Base-by-base conservation (phyloP, 306 rosid species). In the Ziziphus jujuba region DNA sequence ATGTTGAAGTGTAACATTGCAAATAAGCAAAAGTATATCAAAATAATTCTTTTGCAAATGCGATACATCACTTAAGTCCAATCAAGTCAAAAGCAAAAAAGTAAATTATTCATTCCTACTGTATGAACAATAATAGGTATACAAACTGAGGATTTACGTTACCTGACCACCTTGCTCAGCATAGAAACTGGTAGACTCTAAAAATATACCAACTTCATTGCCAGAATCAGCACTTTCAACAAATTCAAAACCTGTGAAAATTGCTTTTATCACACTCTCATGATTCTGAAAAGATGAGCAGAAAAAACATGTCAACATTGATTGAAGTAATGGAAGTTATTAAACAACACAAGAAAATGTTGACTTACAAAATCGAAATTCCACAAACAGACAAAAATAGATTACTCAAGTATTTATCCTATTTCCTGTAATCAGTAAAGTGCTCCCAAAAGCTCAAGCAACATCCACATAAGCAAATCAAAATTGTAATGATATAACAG, bases 101-200 rank as follows among this genome's bases (percentile, higher is more conserved):
- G 2, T 3, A 7, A 33, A 14, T 60, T n/a, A 7, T 17, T n/a
- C 22, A 17, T 44, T 15, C 16, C n/a, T 14, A 16, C 6, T 17
- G 63, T 31, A 36, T 43, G 28, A 14, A 48, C 22, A 49, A 58
- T 14, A 25, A 22, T 15, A 60, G 66, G 22, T 44, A 60, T 24
- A 53, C 28, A 38, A 25, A 71, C 65, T 25, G 25, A 45, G 48
- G 38, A 45, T 28, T 56, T 34, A 25, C 52, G 71, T 35, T 88
- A 93, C 99, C 99, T 93, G 97, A 63, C 99, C 99, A 88, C 99
- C 97, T 82, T 93, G 97, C 84, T 93, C 99, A 5, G 99, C 96
- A 82, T 93, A 93, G 77, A 93, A 93, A 82, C 97, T 90, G 33
- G 97, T 87, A 49, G 99, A 90, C 67, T 88, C 90, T 77, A 93